Conservation (phyloP, 2,329 filamentous ascomycete genomes). For the Colletotrichum sp. region DNA sequence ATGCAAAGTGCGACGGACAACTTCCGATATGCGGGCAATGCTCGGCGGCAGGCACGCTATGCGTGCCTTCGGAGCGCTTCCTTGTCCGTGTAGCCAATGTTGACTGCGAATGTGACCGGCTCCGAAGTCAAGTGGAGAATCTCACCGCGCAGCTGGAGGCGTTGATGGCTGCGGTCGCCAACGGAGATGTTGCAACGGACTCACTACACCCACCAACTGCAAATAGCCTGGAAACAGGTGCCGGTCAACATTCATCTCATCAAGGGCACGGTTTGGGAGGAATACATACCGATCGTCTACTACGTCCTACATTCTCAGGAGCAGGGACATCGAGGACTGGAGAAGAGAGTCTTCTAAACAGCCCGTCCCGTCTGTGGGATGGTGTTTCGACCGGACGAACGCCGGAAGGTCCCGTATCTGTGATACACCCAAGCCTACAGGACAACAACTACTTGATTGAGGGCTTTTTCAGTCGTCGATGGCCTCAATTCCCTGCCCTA, state of each 20-base stretch:
- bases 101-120: neutral
- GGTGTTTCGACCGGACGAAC: neutral
- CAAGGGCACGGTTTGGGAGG: too few species aligned
- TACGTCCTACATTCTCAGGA: neutral
- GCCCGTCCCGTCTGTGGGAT: slow-evolving; percentile 21
- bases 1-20: slow-evolving; percentile 8
- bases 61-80: slow-evolving; percentile 9
- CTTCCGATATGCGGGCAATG: slow-evolving; percentile 7
- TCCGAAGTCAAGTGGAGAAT: neutral
- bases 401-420: neutral
- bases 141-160: neutral
- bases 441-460: slow-evolving; percentile 10
- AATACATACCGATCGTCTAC: neutral
- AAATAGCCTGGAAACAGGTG: neutral
- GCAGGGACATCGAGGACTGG: neutral
- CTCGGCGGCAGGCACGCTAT: neutral
- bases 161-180: neutral
- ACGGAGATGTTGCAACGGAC: neutral
- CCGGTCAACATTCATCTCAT: accelerated
- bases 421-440: neutral
- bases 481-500: slow-evolving; percentile 29
- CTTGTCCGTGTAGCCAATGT: neutral
- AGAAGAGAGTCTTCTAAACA: slow-evolving; percentile 3
- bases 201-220: neutral
- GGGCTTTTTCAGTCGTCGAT: slow-evolving; percentile 28